A percentile compares a stretch with the other conserved stretches of the same genome.
These are phyloP conservation scores for Zygoascus ofunaensis DNA, from an alignment of 805 yeast genomes.

Conservation along the genomic window DNA sequence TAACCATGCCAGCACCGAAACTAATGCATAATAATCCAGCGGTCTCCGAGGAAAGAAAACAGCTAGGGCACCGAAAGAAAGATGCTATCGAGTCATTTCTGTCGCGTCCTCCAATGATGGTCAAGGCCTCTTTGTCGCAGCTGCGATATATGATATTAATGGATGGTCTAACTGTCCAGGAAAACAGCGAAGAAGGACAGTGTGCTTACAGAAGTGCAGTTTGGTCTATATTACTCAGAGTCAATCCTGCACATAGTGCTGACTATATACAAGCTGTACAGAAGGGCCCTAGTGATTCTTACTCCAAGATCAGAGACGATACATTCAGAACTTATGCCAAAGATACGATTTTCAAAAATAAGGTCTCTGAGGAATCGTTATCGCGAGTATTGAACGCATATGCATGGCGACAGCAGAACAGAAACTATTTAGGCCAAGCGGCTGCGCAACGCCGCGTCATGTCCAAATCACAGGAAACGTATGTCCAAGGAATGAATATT, in stretches of 20 bases:
- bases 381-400: slow-evolving; percentile 63
- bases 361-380: slow-evolving; percentile 61
- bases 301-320: slow-evolving; percentile 70
- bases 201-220: slow-evolving; percentile 66
- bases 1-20: neutral
- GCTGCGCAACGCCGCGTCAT: neutral
- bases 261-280: slow-evolving; percentile 46
- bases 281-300: slow-evolving; percentile 49
- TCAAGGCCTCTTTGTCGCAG: slow-evolving; percentile 44
- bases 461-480: slow-evolving; percentile 29
- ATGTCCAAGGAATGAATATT: slow-evolving; percentile 92
- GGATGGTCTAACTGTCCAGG: slow-evolving; percentile 33
- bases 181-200: slow-evolving; percentile 27
- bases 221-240: slow-evolving; percentile 70
- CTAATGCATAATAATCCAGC: neutral
- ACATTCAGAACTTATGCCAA: slow-evolving; percentile 78
- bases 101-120: slow-evolving; percentile 31
- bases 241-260: slow-evolving; percentile 47
- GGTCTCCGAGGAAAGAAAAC: neutral
- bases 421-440: neutral
- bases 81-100: slow-evolving; percentile 46
- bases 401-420: slow-evolving; percentile 34
- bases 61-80: slow-evolving; percentile 29
- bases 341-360: slow-evolving; percentile 51
- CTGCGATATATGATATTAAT: slow-evolving; percentile 42